phyloP scores from a whole-genome alignment of 2,329 filamentous ascomycete genomes.

The Penicillium glabrum region DNA sequence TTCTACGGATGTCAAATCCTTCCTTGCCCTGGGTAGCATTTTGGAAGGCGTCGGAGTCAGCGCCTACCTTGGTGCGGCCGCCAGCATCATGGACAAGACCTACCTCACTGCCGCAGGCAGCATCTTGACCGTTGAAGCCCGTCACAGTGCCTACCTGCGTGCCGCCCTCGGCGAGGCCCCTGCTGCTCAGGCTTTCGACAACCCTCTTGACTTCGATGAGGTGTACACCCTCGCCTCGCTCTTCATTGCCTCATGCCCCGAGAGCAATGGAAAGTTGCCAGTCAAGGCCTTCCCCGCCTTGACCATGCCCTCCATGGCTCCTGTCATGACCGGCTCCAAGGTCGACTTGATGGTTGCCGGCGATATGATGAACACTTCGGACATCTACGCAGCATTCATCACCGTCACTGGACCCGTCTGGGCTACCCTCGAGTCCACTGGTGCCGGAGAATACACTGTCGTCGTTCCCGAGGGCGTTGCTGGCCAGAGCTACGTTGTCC shows the following conservation, averaged over 20 bases:
- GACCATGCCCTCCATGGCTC: conserved; percentile 10
- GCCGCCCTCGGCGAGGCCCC: conserved; percentile 50
- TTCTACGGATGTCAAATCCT: conserved; percentile 48
- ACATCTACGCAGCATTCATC: conserved; percentile 19
- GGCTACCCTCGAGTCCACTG: conserved; percentile 7
- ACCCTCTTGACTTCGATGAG: conserved; percentile 57
- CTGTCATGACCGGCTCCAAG: conserved; percentile 17
- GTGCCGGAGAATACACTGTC: conserved; percentile 17
- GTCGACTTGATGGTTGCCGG: conserved; percentile 25
- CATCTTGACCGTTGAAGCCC: conserved; percentile 64
- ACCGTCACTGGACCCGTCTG: conserved; percentile 10
- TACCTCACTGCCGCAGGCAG: conserved; percentile 63
- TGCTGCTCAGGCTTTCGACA: conserved; percentile 61
- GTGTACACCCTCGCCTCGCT: conserved; percentile 64
- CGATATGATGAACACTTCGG: conserved; percentile 20
- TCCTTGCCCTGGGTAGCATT: conserved; percentile 54
- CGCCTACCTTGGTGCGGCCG: conserved; percentile 64
- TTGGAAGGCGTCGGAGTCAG: conserved; percentile 60
- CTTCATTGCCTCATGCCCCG: conserved; percentile 61
- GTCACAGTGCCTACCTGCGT: conserved; percentile 64
- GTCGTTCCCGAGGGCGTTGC: conserved; percentile 23
- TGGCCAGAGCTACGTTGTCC: conserved; percentile 31
- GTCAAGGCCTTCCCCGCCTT: conserved; percentile 62
- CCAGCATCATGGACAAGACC: conserved; percentile 55
- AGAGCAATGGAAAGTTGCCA: conserved; percentile 55